Conservation (phyloP, 306 rosid genomes). For the Pyrus bretschneideri region DNA sequence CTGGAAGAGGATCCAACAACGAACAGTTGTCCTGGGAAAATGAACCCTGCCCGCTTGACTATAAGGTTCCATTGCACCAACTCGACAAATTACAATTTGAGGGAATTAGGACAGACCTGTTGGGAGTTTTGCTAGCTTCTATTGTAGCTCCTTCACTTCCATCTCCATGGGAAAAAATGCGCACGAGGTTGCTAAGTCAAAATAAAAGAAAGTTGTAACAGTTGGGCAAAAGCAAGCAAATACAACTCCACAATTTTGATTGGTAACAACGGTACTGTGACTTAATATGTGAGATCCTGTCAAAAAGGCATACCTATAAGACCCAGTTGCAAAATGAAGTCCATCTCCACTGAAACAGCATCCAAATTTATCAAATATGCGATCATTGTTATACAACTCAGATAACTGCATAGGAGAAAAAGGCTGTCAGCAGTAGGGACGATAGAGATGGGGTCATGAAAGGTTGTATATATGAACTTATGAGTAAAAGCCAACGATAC, state of each 20-base stretch:
- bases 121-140: conserved; percentile 40
- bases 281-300: conserved; percentile 7
- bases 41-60: not conserved
- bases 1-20: not conserved
- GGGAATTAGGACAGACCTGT: conserved; percentile 28
- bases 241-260: not conserved
- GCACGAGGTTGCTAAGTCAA: conserved; percentile 48
- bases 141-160: conserved; percentile 38
- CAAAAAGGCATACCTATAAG: conserved; percentile 44
- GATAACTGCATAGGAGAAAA: conserved; percentile 33
- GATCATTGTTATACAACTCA: conserved; percentile 51
- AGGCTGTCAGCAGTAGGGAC: conserved; percentile 10
- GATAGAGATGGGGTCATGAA: not conserved
- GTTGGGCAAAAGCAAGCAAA: not conserved
- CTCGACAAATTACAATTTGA: not conserved
- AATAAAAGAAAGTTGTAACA: conserved; percentile 12
- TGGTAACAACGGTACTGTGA: not conserved
- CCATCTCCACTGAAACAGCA: conserved; percentile 63
- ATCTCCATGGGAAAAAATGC: conserved; percentile 38
- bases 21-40: not conserved
- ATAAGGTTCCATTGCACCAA: not conserved
- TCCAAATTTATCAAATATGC: conserved; percentile 59
- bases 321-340: conserved; percentile 59
- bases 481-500: not conserved
- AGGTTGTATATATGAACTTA: not conserved